These are phyloP conservation scores for Lentinula lateritia DNA, from an alignment of 768 basidiomycete genomes.

Conservation along the genomic window DNA sequence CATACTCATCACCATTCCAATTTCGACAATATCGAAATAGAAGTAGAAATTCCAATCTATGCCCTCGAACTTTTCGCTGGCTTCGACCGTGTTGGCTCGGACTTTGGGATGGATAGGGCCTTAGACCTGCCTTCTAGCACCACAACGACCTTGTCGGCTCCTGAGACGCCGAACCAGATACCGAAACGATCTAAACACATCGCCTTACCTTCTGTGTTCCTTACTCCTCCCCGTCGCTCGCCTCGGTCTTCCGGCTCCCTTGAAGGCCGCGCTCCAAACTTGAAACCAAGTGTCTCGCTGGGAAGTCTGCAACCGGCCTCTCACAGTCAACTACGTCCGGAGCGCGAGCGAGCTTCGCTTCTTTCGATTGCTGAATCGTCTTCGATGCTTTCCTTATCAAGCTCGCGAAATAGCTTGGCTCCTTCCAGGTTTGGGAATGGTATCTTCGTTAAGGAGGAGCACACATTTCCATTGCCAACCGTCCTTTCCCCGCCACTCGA, in stretches of 20 bases:
- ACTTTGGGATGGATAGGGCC: neutral
- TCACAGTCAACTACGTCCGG: neutral
- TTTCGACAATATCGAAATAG: neutral
- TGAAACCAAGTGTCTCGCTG: neutral
- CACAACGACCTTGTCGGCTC: neutral
- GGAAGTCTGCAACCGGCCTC: neutral
- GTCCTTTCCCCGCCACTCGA: neutral
- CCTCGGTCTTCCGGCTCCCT: neutral
- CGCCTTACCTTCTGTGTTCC: neutral
- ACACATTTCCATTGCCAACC: neutral
- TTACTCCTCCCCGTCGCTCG: neutral
- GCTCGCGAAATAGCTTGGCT: neutral
- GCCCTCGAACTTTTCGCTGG: neutral
- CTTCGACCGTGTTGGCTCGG: neutral
- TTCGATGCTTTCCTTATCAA: neutral
- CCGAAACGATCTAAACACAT: neutral
- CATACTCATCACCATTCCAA: neutral
- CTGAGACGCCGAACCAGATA: neutral
- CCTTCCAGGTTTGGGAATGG: neutral
- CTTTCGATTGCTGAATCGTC: neutral
- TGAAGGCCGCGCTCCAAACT: neutral
- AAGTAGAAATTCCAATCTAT: neutral
- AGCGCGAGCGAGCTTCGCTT: neutral
- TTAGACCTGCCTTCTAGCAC: neutral
- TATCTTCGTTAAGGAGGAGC: too few species aligned